Evolutionary conservation across 805 yeast species (phyloP), one percentile per base, ranked within the genome.

Genomic region (Cyberlindnera mrakii): DNA sequence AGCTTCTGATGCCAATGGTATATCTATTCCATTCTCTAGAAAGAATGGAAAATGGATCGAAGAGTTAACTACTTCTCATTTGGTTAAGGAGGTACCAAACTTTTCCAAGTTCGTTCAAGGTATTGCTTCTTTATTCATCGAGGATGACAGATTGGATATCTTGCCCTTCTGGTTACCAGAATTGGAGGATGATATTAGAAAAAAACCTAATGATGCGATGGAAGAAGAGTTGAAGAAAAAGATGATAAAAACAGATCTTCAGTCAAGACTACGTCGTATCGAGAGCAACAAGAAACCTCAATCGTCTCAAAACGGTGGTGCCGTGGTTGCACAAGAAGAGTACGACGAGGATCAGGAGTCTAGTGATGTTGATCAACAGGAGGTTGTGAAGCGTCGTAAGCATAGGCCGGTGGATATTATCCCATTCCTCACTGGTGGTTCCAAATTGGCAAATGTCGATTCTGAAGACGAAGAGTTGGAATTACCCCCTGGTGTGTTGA

Each of bases 91-190:
- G 62, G 90, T 91, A 47, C 96, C 97, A 43, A 85, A 86, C 57
- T 91, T 91, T 58, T 86, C 96, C 40, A 87, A 89, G 65, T 91
- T 85, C 60, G 75, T 91, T 52, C 99, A 91, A 62, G 98, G 98
- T 66, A 78, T 89, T 45, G 89, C 96, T 5, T 74, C 88, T 3
- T 72, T 91, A 49, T 91, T 82, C 59, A 77, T 88, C 42, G 98
- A 91, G 59, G 93, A 87, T 60, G 97, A 91, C 55, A 82, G 84
- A 53, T 74, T 91, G 58, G 96, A 88, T 60, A 80, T 83, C 49
- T 72, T 91, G 49, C 99, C 99, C 43, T 85, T 89, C 63, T 91
- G 99, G 99, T 73, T 88, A 51, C 86, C 95, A 45, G 97, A 91
- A 48, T 70, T 93, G 55, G 97, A 87, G 53, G 70, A 67, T 43